Conservation (phyloP, 306 rosid species). For the Cyamopsis tetragonoloba region DNA sequence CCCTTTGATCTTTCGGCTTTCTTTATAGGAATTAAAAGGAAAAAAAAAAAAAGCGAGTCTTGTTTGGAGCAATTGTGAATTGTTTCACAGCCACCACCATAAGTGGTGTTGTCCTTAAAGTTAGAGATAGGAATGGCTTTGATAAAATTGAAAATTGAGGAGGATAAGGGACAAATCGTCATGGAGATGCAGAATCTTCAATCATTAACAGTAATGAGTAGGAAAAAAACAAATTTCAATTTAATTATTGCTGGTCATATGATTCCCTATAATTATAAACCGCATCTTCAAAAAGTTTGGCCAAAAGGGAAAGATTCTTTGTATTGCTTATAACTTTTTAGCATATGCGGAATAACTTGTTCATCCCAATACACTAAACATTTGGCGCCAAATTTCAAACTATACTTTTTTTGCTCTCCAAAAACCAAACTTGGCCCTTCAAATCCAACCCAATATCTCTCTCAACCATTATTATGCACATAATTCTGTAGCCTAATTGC, state of each 20-base stretch:
- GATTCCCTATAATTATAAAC: slow-evolving; percentile 3
- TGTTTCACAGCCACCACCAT: not conserved
- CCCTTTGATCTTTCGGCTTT: no score
- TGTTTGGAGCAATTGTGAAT: no score
- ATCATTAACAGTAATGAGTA: not conserved
- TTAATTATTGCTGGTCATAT: not conserved
- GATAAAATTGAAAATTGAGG: not conserved
- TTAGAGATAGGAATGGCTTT: not conserved
- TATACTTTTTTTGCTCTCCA: slow-evolving; percentile 2
- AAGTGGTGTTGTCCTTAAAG: slow-evolving; percentile 4
- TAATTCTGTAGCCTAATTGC: not conserved
- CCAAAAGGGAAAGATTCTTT: slow-evolving; percentile 13
- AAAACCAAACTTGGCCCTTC: slow-evolving; percentile 16
- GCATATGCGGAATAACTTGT: slow-evolving; percentile 20
- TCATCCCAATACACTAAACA: slow-evolving; percentile 36
- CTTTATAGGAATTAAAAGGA: no score
- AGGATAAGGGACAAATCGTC: slow-evolving; percentile 16
- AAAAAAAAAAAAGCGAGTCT: no score
- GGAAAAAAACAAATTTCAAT: not conserved
- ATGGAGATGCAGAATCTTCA: slow-evolving; percentile 3
- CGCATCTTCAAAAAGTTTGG: not conserved
- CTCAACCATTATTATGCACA: not conserved
- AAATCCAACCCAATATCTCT: slow-evolving; percentile 30
- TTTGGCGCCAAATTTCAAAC: slow-evolving; percentile 56
- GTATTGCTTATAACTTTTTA: slow-evolving; percentile 18